Conservation (phyloP, 805 yeast genomes). For the Tetrapisispora iriomotensis region DNA sequence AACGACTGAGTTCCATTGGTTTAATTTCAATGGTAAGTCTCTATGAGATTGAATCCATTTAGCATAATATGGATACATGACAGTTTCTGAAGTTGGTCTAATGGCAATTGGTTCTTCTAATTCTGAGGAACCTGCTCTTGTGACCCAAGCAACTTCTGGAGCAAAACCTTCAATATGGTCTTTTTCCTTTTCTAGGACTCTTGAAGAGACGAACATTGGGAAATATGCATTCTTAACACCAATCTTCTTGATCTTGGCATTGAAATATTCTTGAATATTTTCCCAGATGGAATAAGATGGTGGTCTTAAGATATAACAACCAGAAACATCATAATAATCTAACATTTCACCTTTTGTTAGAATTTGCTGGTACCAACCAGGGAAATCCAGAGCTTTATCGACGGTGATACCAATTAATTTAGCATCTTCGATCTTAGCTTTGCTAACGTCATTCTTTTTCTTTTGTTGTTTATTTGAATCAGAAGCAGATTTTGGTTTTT, state of each 20-base stretch:
- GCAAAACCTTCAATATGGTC: constrained; percentile 99
- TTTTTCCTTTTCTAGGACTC: constrained; percentile 92
- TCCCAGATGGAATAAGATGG: constrained; percentile 94
- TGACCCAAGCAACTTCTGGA: constrained; percentile 99
- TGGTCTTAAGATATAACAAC: constrained; percentile 96
- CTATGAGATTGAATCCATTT: constrained; percentile 98
- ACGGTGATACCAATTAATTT: constrained; percentile 93
- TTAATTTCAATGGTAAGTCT: constrained; percentile 89
- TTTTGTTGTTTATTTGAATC: constrained; percentile 6
- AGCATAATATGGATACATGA: constrained; percentile 98
- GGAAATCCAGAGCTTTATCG: constrained; percentile 83
- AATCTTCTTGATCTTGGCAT: constrained; percentile 64
- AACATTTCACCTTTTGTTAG: constrained; percentile 96
- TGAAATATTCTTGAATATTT: constrained; percentile 79
- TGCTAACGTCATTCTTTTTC: constrained; percentile 8
- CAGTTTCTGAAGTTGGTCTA: constrained; percentile 98
- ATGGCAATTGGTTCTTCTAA: constrained; percentile 97
- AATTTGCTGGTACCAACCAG: constrained; percentile 96
- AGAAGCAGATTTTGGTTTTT: constrained; percentile 24
- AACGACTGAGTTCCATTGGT: constrained; percentile 99
- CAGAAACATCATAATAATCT: constrained; percentile 97
- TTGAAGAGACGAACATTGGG: constrained; percentile 95
- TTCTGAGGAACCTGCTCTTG: constrained; percentile 88
- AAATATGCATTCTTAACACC: constrained; percentile 94
- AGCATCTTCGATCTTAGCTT: constrained; percentile 68